Evolutionary conservation across 148 eudicot genomes (phyloP), one percentile per base, ranked within the genome.

Genomic region (Beta vulgaris): DNA sequence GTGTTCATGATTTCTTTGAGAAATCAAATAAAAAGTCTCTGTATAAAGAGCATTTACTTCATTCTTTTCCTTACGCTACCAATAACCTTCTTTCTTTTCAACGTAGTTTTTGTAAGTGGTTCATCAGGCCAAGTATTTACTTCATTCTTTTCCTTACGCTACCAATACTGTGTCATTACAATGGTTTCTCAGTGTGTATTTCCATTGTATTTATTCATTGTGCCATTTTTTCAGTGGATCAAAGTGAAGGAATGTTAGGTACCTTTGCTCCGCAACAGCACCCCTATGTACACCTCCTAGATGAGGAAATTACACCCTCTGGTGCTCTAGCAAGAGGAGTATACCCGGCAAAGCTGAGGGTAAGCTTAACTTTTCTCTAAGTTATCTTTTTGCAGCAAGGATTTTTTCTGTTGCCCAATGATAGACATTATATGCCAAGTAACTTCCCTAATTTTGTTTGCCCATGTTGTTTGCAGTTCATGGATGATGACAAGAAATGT

Each of bases 281-380:
- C 71, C 85, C 92, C 23, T 89, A 85, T 44, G 68, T 80, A 26
- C 83, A 84, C 77, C 78, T 78, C 35, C 73, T 89, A 69, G 92
- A 89, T 19, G 87, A 85, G 73, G 92, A 89, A 57, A 87, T 82
- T n/a, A 74, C 92, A 69, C 92, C 92, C 25, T 85, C 88, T 53
- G 92, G 92, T 25, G 83, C 74, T 76, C 82, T 89, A 58, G 92
- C 92, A 59, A 87, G 92, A 74, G 92, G 92, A 51, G 82, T 71
- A 51, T 89, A 87, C 75, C 54, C 70, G 7, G 92, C 92, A 55
- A 83, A 85, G 76, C 86, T 89, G 16, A 87, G 80, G 82, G 92
- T 89, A 26, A 44, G 82, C 74, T 29, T 46, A 16, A 21, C 42
- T 25, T 15, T 42, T 67, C 16, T 6, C 3, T 61, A 4, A 0